Conservation (phyloP, 2,329 filamentous ascomycete species). For the Trichophyton verrucosum region DNA sequence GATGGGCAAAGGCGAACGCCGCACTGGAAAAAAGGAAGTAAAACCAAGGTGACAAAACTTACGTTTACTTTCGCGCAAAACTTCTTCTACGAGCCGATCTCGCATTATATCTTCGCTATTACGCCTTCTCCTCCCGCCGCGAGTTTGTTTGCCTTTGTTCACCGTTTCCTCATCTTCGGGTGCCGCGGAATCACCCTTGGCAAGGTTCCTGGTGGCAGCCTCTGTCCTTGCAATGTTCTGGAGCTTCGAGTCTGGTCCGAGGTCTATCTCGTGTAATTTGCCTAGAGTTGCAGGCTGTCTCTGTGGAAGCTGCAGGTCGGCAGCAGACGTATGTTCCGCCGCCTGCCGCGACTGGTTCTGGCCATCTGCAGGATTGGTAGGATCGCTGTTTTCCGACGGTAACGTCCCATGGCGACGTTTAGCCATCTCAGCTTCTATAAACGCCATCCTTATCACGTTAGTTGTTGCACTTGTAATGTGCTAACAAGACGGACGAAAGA, state of each 20-base stretch:
- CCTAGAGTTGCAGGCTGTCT: slow-evolving; percentile 42
- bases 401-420: slow-evolving; percentile 26
- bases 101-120: slow-evolving; percentile 42
- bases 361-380: slow-evolving; percentile 5
- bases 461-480: slow-evolving; percentile 20
- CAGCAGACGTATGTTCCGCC: not conserved
- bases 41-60: slow-evolving; percentile 14
- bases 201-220: slow-evolving; percentile 33
- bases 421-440: slow-evolving; percentile 55
- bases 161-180: slow-evolving; percentile 19
- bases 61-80: slow-evolving; percentile 45
- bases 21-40: not conserved
- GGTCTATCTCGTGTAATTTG: slow-evolving; percentile 46
- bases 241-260: slow-evolving; percentile 36
- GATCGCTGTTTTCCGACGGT: slow-evolving; percentile 7
- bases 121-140: slow-evolving; percentile 32
- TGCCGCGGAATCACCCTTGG: slow-evolving; percentile 19
- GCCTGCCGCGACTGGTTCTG: not conserved
- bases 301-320: slow-evolving; percentile 20
- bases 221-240: slow-evolving; percentile 34
- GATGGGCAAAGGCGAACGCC: not conserved
- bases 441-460: slow-evolving; percentile 55
- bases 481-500: not conserved
- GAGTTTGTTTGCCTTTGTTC: slow-evolving; percentile 31
- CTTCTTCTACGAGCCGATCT: slow-evolving; percentile 44